Base-by-base conservation (phyloP, 495 filamentous ascomycete genomes). In the Neurospora sp. region DNA sequence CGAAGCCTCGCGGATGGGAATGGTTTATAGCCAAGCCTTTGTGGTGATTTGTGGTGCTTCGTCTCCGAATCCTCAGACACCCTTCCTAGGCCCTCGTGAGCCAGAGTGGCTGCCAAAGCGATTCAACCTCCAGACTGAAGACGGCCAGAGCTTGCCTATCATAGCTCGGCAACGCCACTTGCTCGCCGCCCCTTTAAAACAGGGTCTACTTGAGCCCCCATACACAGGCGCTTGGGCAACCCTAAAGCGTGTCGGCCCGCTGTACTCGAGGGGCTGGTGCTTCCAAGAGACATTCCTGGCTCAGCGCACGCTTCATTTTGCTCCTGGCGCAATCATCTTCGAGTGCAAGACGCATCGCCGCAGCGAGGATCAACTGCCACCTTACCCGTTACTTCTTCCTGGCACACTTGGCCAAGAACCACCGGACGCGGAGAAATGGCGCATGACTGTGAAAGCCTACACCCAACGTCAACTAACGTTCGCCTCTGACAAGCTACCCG, bases 401-500 rank as follows among this genome's bases (percentile, higher is more conserved):
- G 20, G 48, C 11, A 59, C 48, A 59, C 48, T 59, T 27, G 48
- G 48, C 48, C 1, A 27, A 27, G 48, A 27, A 59, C 48, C 48
- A 6, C 2, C 48, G 48, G 48, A 59, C 48, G 48, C 48, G 1
- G 37, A 75, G 77, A 70, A 59, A 59, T 59, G 48, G 48, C 48
- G 48, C 20, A 59, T 59, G 48, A 59, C 48, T 5, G 39, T 71
- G 5, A 39, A 37, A 4, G 39, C 41, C 9, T 73, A 74, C 65
- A 72, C 73, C 20, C 61, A 39, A 31, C 73, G 74, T 53, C 72
- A 65, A n/a, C 75, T 83, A 31, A 70, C 77, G 0, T 81, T 78
- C 87, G 86, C 88, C 70, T 89, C 82, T 9, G 76, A 80, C 44
- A 90, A 82, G 40, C 79, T 83, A 46, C 84, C 85, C 53, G 83